Evolutionary conservation across 1,139 yeast species (phyloP), one percentile per base, ranked within the genome.

Genomic region (Debaryomycetaceae sp.): DNA sequence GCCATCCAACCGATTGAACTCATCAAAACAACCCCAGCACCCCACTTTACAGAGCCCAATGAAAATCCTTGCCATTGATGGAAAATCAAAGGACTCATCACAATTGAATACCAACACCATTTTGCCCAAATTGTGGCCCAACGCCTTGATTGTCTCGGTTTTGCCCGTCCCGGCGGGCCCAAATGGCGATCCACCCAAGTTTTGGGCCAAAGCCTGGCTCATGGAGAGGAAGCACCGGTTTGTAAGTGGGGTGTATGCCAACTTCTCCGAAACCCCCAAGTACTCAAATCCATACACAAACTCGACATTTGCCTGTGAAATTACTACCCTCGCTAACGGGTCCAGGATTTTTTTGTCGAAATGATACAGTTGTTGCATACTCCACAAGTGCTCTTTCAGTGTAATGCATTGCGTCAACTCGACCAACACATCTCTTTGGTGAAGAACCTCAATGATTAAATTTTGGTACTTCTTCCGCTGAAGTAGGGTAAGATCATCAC

Each of bases 121-220:
- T 39, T 77, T 71, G 7, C 97, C 98, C 9, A 91, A 58, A 27
- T 75, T 77, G 29, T 77, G 77, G 1, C 95, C 96, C 18, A 89
- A 62, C 0, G 95, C 85, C 49, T 91, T 91, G 15, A 89, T 71
- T 0, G 95, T 72, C 49, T 91, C 98, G 0, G 98, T 91, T 51
- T 91, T 89, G 44, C 97, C 98, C 0, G 97, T 91, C 29, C 97
- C 98, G 3, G 98, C 96, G 2, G 98, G 97, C 0, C 98, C 98
- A 56, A 82, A 79, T 1, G 95, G 85, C 1, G 95, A 82, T 0
- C 95, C 95, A n/a, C 97, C 97, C 10, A 78, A 61, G 25, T 71
- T 71, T 43, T 79, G 86, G 22, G 74, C 71, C 17, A 88, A 53
- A 0, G 96, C 93, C 40, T 81, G 84, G 0, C 84, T 67, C 78